Evolutionary conservation across 805 yeast genomes (phyloP), one percentile per base, ranked within the genome.

Genomic region (Ogataea haglerorum): DNA sequence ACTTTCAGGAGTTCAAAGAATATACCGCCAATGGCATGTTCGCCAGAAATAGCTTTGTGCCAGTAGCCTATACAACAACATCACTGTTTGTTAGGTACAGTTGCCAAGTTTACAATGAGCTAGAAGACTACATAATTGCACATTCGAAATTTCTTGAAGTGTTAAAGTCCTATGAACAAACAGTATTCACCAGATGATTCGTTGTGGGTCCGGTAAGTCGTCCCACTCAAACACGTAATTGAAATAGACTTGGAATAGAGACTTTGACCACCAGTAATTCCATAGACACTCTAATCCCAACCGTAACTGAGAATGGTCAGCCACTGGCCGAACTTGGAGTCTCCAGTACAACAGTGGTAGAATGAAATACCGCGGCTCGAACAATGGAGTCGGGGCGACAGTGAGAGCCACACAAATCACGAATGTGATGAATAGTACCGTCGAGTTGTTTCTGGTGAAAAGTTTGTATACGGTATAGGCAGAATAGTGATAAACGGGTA

Each of bases 281-380:
- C 91, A 88, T 0, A 67, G 38, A 30, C 77, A 71, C 56, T 91
- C 97, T 3, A 68, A 45, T 2, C 57, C 38, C 36, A 73, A 62
- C 48, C 84, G 67, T 18, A 55, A 47, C 18, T 59, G 38, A 12
- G 56, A 57, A 43, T 59, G 53, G 25, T 60, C 54, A 13, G 59
- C 52, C 17, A 65, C 61, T 13, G 79, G 76, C 10, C 63, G 61
- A 12, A 73, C 60, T 42, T 78, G 72, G 2, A 86, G 38, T 51
- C 97, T 74, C 78, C 90, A 88, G 28, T 89, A 61, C 10, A 85
- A 58, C 56, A 76, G 80, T 4, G 98, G 97, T 5, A 88, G 53
- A 35, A 91, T 85, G 60, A 83, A 93, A 60, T 93, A 93, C 43
- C 99, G 75, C 35, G 97, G 96, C 62, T 93, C 99, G 55, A 93